These are phyloP conservation scores for Penicillium tannophilum DNA, from an alignment of 495 filamentous ascomycete genomes.

Conservation along the genomic window DNA sequence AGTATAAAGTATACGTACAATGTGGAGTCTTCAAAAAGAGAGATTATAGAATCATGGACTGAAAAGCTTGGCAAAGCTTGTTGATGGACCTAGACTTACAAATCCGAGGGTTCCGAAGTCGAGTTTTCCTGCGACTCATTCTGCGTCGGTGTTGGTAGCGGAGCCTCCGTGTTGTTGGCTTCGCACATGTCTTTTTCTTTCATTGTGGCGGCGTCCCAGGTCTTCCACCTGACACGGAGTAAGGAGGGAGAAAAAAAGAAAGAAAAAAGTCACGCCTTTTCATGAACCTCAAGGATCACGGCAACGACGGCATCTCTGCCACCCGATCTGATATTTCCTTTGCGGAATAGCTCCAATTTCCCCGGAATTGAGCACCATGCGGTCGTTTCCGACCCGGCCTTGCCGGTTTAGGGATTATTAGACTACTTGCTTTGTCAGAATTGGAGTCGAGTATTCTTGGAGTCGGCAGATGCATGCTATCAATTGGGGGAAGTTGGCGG, in stretches of 20 bases:
- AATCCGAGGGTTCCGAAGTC: not conserved
- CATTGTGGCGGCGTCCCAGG: not conserved
- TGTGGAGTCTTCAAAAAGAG: not conserved
- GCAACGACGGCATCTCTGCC: constrained; percentile 10
- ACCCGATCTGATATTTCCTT: not conserved
- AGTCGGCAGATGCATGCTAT: not conserved
- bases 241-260: not conserved
- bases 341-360: not conserved
- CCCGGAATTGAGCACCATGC: not conserved
- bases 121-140: constrained; percentile 7
- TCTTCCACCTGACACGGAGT: not conserved
- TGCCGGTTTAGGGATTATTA: not conserved
- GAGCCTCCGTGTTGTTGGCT: not conserved
- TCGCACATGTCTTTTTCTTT: not conserved
- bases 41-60: not conserved
- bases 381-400: not conserved
- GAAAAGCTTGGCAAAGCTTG: constrained; percentile 6
- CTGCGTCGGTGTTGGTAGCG: not conserved
- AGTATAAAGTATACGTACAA: not conserved
- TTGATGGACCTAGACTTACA: constrained; percentile 8
- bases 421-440: not conserved
- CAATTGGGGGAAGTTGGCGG: not conserved
- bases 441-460: not conserved
- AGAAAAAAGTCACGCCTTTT: not conserved
- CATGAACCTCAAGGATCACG: not conserved